phyloP scores from a whole-genome alignment of 129 eudicot genomes.

The Smallanthus sonchifolius region DNA sequence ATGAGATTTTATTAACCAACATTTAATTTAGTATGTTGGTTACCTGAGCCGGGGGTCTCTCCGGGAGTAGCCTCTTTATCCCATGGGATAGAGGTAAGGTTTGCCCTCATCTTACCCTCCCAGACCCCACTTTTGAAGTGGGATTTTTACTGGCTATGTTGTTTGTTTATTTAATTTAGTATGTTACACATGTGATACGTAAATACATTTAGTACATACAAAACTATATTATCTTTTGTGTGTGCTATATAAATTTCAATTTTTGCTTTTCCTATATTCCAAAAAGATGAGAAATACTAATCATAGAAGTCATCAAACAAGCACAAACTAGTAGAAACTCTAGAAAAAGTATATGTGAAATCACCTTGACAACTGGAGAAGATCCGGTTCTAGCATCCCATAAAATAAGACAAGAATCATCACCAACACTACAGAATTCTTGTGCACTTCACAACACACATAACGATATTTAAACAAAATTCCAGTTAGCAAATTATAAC shows the following conservation, averaged over 20 bases:
- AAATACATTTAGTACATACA: background rate
- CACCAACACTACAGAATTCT: slow-evolving; percentile 97
- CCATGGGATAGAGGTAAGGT: no score
- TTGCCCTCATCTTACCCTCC: no score
- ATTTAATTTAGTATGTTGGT: background rate
- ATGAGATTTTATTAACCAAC: background rate
- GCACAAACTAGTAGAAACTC: background rate
- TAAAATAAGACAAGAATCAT: slow-evolving; percentile 90
- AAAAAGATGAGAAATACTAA: background rate
- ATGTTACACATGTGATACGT: background rate
- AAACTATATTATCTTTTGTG: background rate
- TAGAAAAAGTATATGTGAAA: background rate
- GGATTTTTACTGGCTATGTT: no score
- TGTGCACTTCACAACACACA: slow-evolving; percentile 53
- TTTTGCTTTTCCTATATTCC: background rate
- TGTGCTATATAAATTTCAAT: background rate
- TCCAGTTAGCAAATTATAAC: slow-evolving; percentile 6
- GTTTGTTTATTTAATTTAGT: background rate
- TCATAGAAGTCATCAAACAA: background rate
- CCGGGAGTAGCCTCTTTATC: no score
- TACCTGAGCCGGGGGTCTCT: no score
- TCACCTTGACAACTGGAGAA: slow-evolving; percentile 74
- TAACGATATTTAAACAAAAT: background rate
- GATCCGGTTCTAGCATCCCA: slow-evolving; percentile 89
- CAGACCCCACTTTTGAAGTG: no score